Base-by-base conservation (phyloP, 495 filamentous ascomycete genomes). In the Penicillium longicatenatum region DNA sequence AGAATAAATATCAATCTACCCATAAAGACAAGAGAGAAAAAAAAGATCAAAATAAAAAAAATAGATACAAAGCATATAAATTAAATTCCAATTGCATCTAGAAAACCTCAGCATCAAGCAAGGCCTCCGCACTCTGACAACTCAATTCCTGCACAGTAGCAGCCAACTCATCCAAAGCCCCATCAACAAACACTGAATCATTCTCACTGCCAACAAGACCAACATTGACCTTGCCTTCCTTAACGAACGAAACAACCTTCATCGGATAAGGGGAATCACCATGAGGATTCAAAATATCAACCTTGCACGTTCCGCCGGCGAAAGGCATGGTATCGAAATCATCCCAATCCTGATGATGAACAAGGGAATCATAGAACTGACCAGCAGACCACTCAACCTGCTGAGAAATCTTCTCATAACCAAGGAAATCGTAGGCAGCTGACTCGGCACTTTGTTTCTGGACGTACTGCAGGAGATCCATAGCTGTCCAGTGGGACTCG, bases 291-390 rank as follows among this genome's bases (percentile, higher is more conserved):
- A 58, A 44, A n/a, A 74, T 73, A 31, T 75, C 73, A 19, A 77
- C 71, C 49, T 60, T 65, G 52, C 69, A 72, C 29, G 44, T 57
- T 1, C 61, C 57, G 3, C 62, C 72, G 0, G 68, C 72, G 51
- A 77, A 77, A 26, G 71, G 66, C 75, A 77, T 75, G n/a, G 58
- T 66, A 52, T 77, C 73, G 48, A 76, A 72, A 49, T 74, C 69
- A 39, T 72, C 68, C 52, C 61, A 71, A 47, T 75, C 72, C 30
- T 75, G 72, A 52, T 75, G 72, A 46, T 74, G 71, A 8, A 73
- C 70, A 17, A 75, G 45, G 2, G 70, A 73, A 43, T 71, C 65
- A 39, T 69, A 75, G 0, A 39, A 67, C 9, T 31, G 42, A 1
- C 43, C 46, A 21, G 42, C 24, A 9, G 66, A 50, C 70, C 68